These are phyloP conservation scores for Cyberlindnera mycetangii DNA, from an alignment of 805 yeast genomes.

Conservation along the genomic window DNA sequence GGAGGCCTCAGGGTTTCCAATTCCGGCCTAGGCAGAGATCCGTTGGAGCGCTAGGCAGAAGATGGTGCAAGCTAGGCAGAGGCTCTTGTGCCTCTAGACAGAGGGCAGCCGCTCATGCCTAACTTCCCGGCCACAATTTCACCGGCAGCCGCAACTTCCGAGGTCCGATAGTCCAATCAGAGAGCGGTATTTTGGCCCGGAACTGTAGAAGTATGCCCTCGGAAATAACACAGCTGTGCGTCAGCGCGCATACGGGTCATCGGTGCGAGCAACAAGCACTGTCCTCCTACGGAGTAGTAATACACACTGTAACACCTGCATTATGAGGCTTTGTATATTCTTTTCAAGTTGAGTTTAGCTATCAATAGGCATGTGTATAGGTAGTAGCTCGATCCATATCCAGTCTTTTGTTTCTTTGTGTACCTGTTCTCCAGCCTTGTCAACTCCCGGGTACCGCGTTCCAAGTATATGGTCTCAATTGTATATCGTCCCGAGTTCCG, in stretches of 20 bases:
- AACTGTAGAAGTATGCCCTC: neutral
- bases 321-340: no score
- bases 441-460: no score
- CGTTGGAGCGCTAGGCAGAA: neutral
- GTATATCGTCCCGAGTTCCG: no score
- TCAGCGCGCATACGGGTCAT: neutral
- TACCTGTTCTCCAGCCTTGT: no score
- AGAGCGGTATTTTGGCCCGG: neutral
- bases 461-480: no score
- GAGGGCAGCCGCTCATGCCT: neutral
- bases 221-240: neutral
- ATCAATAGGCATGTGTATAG: no score
- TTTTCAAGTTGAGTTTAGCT: no score
- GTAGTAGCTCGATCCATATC: no score
- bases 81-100: neutral
- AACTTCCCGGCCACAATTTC: neutral
- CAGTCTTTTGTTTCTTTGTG: no score
- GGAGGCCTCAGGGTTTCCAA: neutral
- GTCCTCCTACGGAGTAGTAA: no score
- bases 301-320: neutral
- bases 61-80: neutral
- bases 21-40: conserved; percentile 1
- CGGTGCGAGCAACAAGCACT: conserved; percentile 1
- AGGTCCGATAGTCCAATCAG: conserved; percentile 4
- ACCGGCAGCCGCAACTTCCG: neutral